Percentiles rank a stretch among this genome's conserved stretches.
Evolutionary conservation across 2,329 filamentous ascomycete genomes (phyloP).

Genomic region (Colletotrichum spinosum): DNA sequence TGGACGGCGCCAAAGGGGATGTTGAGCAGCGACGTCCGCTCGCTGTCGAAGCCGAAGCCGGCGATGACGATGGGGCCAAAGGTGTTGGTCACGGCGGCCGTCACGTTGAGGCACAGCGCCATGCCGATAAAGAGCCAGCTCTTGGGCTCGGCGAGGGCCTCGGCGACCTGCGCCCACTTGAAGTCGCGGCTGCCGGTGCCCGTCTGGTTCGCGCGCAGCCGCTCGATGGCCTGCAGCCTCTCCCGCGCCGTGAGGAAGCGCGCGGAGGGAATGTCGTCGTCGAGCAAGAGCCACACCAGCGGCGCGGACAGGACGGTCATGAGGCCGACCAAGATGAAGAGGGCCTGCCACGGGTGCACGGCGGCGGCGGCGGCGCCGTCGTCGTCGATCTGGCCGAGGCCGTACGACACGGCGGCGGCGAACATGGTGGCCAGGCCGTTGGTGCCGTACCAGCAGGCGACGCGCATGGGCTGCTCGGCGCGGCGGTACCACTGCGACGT

Average conservation of each 20-base stretch:
- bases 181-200: constrained; percentile 79
- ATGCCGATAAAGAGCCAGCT: constrained; percentile 71
- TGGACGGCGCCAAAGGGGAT: constrained; percentile 76
- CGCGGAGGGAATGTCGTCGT: constrained; percentile 67
- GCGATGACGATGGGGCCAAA: constrained; percentile 74
- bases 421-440: constrained; percentile 69
- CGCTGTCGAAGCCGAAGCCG: constrained; percentile 70
- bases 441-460: constrained; percentile 75
- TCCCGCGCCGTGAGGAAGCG: constrained; percentile 73
- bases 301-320: constrained; percentile 69
- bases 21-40: constrained; percentile 69
- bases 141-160: constrained; percentile 61
- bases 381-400: constrained; percentile 63
- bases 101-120: constrained; percentile 72
- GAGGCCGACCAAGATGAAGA: constrained; percentile 72
- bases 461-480: constrained; percentile 70
- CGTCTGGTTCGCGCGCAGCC: constrained; percentile 80
- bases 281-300: constrained; percentile 69
- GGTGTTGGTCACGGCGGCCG: constrained; percentile 71
- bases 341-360: constrained; percentile 55
- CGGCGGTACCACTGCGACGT: constrained; percentile 61
- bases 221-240: constrained; percentile 74
- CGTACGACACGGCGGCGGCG: constrained; percentile 67
- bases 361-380: constrained; percentile 59
- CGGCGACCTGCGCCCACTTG: constrained; percentile 73